Percentiles rank a stretch among this genome's conserved stretches.
phyloP scores from a whole-genome alignment of 306 rosid species.

The Pyrus pyrifolia region DNA sequence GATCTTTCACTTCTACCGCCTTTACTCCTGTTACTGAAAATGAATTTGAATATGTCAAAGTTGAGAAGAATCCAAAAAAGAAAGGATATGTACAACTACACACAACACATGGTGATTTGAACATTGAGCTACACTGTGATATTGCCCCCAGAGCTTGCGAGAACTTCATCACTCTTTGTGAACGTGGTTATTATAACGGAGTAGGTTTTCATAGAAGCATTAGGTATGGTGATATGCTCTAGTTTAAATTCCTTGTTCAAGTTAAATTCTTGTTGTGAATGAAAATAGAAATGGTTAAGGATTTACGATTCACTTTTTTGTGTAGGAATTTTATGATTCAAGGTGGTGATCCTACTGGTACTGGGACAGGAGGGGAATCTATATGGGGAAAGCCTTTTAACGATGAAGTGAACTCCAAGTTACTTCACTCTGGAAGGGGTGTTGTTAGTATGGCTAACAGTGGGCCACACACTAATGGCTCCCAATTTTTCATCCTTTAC shows the following conservation, averaged over 20 bases:
- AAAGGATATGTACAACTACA: conserved; percentile 92
- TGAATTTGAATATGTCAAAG: conserved; percentile 84
- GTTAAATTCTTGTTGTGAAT: neutral
- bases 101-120: conserved; percentile 92
- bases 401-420: conserved; percentile 87
- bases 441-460: conserved; percentile 98
- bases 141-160: conserved; percentile 88
- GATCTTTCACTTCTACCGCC: conserved; percentile 93
- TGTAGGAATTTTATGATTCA: conserved; percentile 94
- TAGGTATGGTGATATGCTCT: conserved; percentile 37
- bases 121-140: conserved; percentile 93
- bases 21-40: conserved; percentile 86
- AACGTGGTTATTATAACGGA: conserved; percentile 84
- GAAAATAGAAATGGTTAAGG: neutral
- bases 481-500: conserved; percentile 92
- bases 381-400: conserved; percentile 95
- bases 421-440: conserved; percentile 90
- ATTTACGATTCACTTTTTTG: conserved; percentile 9
- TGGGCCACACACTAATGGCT: conserved; percentile 95
- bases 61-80: conserved; percentile 92
- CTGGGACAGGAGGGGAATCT: conserved; percentile 94
- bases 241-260: neutral
- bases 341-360: conserved; percentile 98
- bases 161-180: conserved; percentile 93
- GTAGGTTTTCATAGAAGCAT: conserved; percentile 86